A percentile compares a stretch with the other conserved stretches of the same genome.
phyloP scores from a whole-genome alignment of 257 asterid genomes.

The Gentiana macrophylla region DNA sequence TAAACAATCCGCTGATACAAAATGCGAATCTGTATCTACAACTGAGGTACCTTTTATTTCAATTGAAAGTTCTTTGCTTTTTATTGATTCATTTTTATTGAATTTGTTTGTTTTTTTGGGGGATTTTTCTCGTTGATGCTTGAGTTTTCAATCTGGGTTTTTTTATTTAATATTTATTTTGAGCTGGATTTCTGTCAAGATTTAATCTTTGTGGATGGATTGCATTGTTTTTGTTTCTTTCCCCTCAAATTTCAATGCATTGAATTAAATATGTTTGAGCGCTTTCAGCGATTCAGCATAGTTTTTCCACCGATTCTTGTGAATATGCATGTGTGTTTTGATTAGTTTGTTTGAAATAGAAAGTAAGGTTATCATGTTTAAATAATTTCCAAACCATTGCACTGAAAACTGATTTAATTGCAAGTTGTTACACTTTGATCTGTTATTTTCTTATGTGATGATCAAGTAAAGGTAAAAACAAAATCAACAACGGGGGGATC shows the following conservation, averaged over 20 bases:
- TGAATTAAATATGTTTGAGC: too few species aligned
- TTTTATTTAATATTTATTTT: background rate
- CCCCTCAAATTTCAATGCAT: background rate
- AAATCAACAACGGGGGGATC: constrained; percentile 41
- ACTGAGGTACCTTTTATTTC: constrained; percentile 21
- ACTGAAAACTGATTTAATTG: background rate
- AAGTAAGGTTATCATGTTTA: too few species aligned
- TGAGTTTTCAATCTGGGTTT: constrained; percentile 3
- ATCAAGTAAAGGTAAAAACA: constrained; percentile 49
- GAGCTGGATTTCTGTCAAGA: too few species aligned
- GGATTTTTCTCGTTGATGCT: constrained; percentile 9
- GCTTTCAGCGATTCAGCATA: too few species aligned
- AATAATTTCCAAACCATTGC: too few species aligned
- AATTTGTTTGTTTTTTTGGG: background rate
- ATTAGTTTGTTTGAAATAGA: too few species aligned
- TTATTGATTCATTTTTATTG: background rate
- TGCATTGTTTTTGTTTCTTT: background rate
- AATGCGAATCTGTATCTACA: constrained; percentile 21
- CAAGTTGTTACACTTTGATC: constrained; percentile 9
- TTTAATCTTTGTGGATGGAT: too few species aligned
- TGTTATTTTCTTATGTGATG: constrained; percentile 19
- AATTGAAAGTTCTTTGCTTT: background rate
- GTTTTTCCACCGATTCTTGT: too few species aligned
- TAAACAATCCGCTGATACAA: constrained; percentile 36
- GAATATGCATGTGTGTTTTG: too few species aligned